Base-by-base conservation (phyloP, 768 basidiomycete species). In the Mycena vitilis region DNA sequence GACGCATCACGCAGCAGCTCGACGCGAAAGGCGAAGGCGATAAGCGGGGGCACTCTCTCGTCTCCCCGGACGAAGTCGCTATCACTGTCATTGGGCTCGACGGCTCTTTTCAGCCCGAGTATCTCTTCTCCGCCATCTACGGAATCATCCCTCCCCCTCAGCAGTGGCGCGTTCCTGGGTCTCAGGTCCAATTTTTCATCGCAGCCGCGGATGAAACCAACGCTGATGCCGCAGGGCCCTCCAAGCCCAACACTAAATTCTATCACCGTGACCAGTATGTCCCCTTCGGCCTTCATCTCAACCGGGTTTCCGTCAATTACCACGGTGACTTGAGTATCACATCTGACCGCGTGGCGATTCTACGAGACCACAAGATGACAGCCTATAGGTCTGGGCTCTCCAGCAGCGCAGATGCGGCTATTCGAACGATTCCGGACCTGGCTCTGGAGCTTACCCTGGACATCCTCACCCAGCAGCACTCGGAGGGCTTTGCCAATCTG, bases 61-160 rank as follows among this genome's bases (percentile, higher is more conserved):
- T 65, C 4, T 20, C 37, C 5, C 4, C 36, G 6, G 66, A 68
- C 42, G 66, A 68, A 37, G 66, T 68, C 0, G 5, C 45, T 1
- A 55, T 68, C 34, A 68, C 66, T 16, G 40, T 62, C 5, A 36
- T 62, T 16, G 66, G 60, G 4, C 45, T 68, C n/a, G 30, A 62
- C 25, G 20, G 18, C 36, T 13, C 10, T 0, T 57, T 51, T 2
- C 0, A 9, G 20, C 60, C 60, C 0, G 60, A 62, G 13, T 38
- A 45, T 15, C 59, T 67, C 5, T 67, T 67, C 54, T 61, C 59
- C 16, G 60, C 60, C 11, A 61, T 68, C n/a, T 68, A 68, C 22
- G 60, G 66, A 11, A 68, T 68, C 20, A 61, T 68, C 4, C 54
- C 66, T 16, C 66, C 66, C 6, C 7, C 45, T 3, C 66, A 36